Percentiles rank a stretch among this genome's conserved stretches.
Conservation (phyloP, 2,329 filamentous ascomycete species). For the Pseudocercospora ulei region DNA sequence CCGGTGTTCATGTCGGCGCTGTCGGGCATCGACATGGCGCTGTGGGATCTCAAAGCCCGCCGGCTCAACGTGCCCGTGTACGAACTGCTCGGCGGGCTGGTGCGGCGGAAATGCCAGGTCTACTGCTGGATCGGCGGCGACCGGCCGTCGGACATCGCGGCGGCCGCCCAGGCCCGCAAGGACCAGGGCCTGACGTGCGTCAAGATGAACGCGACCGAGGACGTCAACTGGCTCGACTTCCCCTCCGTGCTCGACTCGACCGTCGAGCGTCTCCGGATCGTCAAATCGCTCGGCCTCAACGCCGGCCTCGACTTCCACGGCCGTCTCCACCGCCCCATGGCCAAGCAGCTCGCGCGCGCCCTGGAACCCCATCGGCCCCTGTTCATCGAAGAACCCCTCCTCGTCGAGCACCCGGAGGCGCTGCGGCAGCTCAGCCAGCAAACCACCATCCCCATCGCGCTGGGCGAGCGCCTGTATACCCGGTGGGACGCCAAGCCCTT, state of each 20-base stretch:
- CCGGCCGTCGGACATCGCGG: conserved; percentile 55
- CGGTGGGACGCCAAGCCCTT: conserved; percentile 67
- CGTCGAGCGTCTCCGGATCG: conserved; percentile 57
- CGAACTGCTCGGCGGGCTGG: conserved; percentile 63
- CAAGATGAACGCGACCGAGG: conserved; percentile 74
- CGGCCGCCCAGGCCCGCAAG: conserved; percentile 43
- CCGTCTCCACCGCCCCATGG: conserved; percentile 69
- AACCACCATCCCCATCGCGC: conserved; percentile 56
- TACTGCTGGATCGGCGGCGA: conserved; percentile 75
- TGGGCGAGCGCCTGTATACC: conserved; percentile 61
- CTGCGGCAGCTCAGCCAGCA: conserved; percentile 52
- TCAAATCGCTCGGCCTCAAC: conserved; percentile 61
- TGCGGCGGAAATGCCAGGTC: conserved; percentile 59
- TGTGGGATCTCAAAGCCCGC: conserved; percentile 67
- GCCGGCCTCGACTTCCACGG: conserved; percentile 71
- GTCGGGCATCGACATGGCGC: conserved; percentile 66
- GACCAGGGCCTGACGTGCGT: conserved; percentile 56
- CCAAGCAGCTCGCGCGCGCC: conserved; percentile 59
- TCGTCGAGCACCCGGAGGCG: conserved; percentile 58
- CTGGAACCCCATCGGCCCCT: conserved; percentile 59
- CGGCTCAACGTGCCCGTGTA: conserved; percentile 59
- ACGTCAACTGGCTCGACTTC: conserved; percentile 66
- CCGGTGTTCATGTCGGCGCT: conserved; percentile 73
- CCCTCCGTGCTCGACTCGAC: conserved; percentile 53
- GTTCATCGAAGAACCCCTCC: conserved; percentile 66